Base-by-base conservation (phyloP, 2,329 filamentous ascomycete genomes). In the Periconia digitata region DNA sequence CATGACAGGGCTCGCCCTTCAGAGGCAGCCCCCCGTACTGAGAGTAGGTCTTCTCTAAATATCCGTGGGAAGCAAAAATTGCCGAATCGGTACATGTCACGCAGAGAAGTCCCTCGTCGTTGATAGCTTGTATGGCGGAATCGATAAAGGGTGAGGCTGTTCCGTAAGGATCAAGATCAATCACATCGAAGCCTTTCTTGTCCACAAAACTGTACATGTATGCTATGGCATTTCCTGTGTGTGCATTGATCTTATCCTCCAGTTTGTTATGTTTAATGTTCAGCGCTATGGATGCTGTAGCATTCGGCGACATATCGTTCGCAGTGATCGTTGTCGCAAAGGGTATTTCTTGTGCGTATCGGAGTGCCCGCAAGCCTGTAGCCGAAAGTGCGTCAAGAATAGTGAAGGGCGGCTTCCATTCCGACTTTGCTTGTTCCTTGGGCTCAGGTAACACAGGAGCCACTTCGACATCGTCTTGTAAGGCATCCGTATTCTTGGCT, bases 11-110 rank as follows among this genome's bases (percentile, higher is more conserved):
- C 42, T 82, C 78, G 0, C 91, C 92, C 73, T 95, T 96, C 51
- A 92, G 75, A 0, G 94, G 90, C 15, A 92, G 76, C 27, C 94
- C 94, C 3, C 94, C 94, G 64, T 99, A 99, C n/a, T 96, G 78
- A 1, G 92, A 86, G 69, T 86, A 99, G 3, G 90, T 84, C 76
- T 99, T 99, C 70, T 99, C 94, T 2, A 89, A 85, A 66, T 97
- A 99, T 47, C 92, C 90, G 59, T 90, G 89, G 0, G 92, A 96
- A 1, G 92, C 92, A 81, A 92, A 99, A 2, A 99, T 90, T 8
- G 89, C 91, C 8, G 92, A 92, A 70, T 99, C 94, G 0, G 94
- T 99, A 72, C 94, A 99, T 1, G 94, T 99, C 5, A 99, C 88
- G 68, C 92, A 96, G 4, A 99, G 80, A 34, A 99, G 78, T 3